phyloP scores from a whole-genome alignment of 805 yeast genomes.

The Wickerhamomyces alni region DNA sequence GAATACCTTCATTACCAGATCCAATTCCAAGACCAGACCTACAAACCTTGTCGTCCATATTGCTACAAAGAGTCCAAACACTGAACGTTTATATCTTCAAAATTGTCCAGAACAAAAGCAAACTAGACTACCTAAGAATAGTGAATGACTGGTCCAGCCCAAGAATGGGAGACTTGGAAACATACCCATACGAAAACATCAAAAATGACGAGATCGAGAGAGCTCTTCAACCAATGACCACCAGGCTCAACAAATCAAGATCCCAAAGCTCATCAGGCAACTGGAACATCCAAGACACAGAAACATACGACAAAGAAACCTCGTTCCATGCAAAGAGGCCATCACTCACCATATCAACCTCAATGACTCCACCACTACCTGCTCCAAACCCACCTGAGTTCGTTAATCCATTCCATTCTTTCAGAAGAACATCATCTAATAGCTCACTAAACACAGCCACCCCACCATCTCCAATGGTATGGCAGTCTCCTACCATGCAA shows the following conservation, averaged over 20 bases:
- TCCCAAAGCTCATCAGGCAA: background rate
- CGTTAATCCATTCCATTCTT: background rate
- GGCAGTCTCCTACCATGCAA: constrained; percentile 18
- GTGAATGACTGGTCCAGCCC: constrained; percentile 25
- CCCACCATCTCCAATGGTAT: constrained; percentile 13
- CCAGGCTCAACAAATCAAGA: constrained; percentile 1
- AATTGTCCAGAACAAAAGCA: constrained; percentile 24
- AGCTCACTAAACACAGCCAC: constrained; percentile 3
- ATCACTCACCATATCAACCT: constrained; percentile 15
- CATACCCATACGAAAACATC: constrained; percentile 8
- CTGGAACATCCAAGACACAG: too few species aligned
- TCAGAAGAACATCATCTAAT: constrained; percentile 1
- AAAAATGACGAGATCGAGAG: constrained; percentile 19
- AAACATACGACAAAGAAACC: too few species aligned
- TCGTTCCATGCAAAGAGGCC: constrained; percentile 6
- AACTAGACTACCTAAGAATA: constrained; percentile 17
- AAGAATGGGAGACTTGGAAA: constrained; percentile 26
- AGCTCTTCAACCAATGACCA: constrained; percentile 17
- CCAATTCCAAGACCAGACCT: constrained; percentile 38
- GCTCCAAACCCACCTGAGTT: constrained; percentile 8
- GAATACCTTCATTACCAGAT: constrained; percentile 39
- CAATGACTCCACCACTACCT: constrained; percentile 22
- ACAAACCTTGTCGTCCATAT: constrained; percentile 22
- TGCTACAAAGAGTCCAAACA: constrained; percentile 33
- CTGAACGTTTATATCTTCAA: constrained; percentile 35